A percentile compares a stretch with the other conserved stretches of the same genome.
phyloP scores from a whole-genome alignment of 148 eudicot species.

The Vaccinium vitisidaea region DNA sequence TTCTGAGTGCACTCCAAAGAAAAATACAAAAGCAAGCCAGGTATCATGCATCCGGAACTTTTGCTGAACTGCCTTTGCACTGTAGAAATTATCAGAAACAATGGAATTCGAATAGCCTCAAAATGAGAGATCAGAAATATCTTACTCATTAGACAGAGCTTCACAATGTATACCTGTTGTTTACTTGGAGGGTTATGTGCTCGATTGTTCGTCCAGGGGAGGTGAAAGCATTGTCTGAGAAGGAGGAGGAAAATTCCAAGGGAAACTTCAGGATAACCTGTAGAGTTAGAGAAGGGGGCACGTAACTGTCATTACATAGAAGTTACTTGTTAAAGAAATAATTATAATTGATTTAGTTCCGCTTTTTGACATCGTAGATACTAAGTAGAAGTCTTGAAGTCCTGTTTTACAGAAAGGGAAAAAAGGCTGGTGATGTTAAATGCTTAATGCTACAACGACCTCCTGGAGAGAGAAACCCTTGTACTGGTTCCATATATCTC shows the following conservation, averaged over 20 bases:
- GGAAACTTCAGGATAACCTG: background rate
- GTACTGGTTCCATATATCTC: background rate
- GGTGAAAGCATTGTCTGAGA: background rate
- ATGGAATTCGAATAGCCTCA: background rate
- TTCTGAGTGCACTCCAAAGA: background rate
- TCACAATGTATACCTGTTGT: background rate
- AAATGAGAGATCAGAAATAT: background rate
- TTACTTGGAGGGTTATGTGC: background rate
- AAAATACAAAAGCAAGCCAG: background rate
- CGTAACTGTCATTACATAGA: background rate
- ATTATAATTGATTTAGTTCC: background rate
- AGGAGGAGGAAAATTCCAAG: background rate
- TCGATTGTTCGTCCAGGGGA: background rate
- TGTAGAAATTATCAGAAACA: background rate
- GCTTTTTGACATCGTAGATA: background rate
- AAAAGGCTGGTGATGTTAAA: background rate
- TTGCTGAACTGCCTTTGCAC: background rate
- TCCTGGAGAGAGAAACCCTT: background rate
- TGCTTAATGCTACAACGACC: background rate
- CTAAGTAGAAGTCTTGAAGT: background rate
- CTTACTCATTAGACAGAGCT: background rate
- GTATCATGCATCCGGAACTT: slow-evolving; percentile 5
- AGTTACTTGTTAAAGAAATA: background rate
- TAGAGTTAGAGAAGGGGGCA: background rate
- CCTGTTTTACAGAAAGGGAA: background rate